phyloP scores from a whole-genome alignment of 2,329 filamentous ascomycete genomes.

The Botrytis squamosa region DNA sequence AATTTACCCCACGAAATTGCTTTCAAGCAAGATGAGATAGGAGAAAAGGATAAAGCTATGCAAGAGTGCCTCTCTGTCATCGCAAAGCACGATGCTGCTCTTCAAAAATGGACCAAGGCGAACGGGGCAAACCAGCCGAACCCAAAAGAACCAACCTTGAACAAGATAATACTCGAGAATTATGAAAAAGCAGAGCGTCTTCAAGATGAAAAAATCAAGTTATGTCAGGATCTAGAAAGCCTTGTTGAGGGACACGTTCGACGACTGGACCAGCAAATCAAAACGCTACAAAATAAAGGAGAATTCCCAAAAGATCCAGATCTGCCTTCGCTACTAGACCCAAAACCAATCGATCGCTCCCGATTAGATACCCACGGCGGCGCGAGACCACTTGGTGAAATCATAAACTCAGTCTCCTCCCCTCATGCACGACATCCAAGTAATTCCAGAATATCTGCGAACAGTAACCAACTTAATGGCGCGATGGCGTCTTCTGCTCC shows the following conservation, averaged over 20 bases:
- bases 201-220: conserved; percentile 70
- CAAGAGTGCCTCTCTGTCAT: conserved; percentile 67
- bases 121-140: conserved; percentile 73
- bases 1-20: conserved; percentile 81
- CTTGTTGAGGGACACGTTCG: conserved; percentile 62
- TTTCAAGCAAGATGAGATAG: conserved; percentile 80
- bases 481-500: conserved; percentile 51
- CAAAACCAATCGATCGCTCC: conserved; percentile 51
- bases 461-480: conserved; percentile 30
- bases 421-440: conserved; percentile 35
- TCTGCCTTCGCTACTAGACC: conserved; percentile 60
- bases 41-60: conserved; percentile 73
- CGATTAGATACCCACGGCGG: conserved; percentile 28
- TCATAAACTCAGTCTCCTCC: conserved; percentile 31
- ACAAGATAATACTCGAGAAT: conserved; percentile 64
- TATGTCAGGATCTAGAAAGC: conserved; percentile 63
- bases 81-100: conserved; percentile 67
- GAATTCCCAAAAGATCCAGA: conserved; percentile 54
- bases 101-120: conserved; percentile 78
- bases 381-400: conserved; percentile 31
- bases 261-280: conserved; percentile 62
- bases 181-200: conserved; percentile 68
- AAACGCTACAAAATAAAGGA: conserved; percentile 58
- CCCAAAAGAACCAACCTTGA: conserved; percentile 70
- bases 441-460: conserved; percentile 30